Evolutionary conservation across 257 asterid species (phyloP), one percentile per base, ranked within the genome.

Genomic region (Solanum habrochaites): DNA sequence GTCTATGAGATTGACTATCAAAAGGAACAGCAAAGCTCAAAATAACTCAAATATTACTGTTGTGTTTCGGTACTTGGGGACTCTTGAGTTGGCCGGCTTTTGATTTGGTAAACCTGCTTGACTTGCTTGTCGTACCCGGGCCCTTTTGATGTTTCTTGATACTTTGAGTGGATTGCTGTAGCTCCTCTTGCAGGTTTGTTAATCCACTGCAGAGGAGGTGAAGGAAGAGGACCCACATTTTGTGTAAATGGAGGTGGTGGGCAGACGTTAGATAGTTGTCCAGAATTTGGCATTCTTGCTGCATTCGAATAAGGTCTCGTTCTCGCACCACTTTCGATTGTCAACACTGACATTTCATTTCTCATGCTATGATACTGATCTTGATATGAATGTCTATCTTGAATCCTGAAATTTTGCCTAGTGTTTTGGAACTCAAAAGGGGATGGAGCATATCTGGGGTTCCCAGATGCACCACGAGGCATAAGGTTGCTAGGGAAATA

Each of bases 151-250:
- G 82, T 60, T 77, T 89, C 89, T 75, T 89, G 90, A 78, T 91
- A 92, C 86, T 89, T 90, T 29, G 78, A 42, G 83, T 90, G 66
- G 83, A 72, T 82, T 27, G 83, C 72, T 62, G 89, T 66, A 85
- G 70, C 80, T 83, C 90, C 92, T 43, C 67, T 87, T 35, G 88
- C 91, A 32, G 88, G 94, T 64, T 90, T 91, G 81, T 87, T 67
- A 18, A 92, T 93, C 98, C 98, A 96, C 82, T 91, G 91, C 37
- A 93, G 87, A 37, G 98, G 98, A n/a, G 96, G 99, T 84, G 95
- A 72, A n/a, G 98, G 98, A 86, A 87, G 93, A 64, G 91, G 90
- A 81, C 93, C 92, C 56, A 88, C 43, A 52, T 82, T 88, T 62
- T 86, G 93, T 66, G 82, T 70, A 82, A 43, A 77, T 39, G 87